phyloP scores from a whole-genome alignment of 495 filamentous ascomycete genomes.

The Penicillium silybi region DNA sequence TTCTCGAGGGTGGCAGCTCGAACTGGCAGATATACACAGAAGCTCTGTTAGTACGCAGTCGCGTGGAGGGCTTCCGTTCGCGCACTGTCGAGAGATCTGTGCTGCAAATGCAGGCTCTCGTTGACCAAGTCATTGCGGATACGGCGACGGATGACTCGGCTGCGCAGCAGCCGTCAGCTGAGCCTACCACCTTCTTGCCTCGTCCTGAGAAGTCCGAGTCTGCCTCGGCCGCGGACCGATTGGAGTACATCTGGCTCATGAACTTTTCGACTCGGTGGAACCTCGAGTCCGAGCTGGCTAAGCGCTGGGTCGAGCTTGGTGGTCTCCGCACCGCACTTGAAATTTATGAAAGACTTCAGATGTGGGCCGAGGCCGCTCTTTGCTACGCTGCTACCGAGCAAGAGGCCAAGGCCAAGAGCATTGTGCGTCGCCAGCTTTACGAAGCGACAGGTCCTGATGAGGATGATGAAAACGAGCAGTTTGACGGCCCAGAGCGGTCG shows the following conservation, averaged over 20 bases:
- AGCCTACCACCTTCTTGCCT: constrained; percentile 76
- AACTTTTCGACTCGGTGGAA: constrained; percentile 86
- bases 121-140: constrained; percentile 92
- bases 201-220: constrained; percentile 69
- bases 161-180: constrained; percentile 23
- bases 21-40: constrained; percentile 99
- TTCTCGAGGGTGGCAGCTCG: constrained; percentile 80
- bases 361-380: constrained; percentile 94
- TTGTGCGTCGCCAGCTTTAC: constrained; percentile 77
- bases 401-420: constrained; percentile 74
- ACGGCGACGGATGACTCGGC: constrained; percentile 51
- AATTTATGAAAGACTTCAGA: constrained; percentile 89
- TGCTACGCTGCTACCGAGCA: constrained; percentile 78
- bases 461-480: constrained; percentile 55
- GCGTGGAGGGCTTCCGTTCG: constrained; percentile 81
- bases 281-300: constrained; percentile 87
- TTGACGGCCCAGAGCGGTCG: constrained; percentile 53
- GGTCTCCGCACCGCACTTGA: constrained; percentile 86
- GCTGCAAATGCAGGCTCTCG: constrained; percentile 90
- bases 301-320: constrained; percentile 82
- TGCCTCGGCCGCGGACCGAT: constrained; percentile 68
- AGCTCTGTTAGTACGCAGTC: constrained; percentile 78
- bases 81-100: constrained; percentile 85
- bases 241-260: constrained; percentile 78
- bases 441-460: constrained; percentile 44